phyloP scores from a whole-genome alignment of 768 basidiomycete species.

The Pisolithus microcarpus region DNA sequence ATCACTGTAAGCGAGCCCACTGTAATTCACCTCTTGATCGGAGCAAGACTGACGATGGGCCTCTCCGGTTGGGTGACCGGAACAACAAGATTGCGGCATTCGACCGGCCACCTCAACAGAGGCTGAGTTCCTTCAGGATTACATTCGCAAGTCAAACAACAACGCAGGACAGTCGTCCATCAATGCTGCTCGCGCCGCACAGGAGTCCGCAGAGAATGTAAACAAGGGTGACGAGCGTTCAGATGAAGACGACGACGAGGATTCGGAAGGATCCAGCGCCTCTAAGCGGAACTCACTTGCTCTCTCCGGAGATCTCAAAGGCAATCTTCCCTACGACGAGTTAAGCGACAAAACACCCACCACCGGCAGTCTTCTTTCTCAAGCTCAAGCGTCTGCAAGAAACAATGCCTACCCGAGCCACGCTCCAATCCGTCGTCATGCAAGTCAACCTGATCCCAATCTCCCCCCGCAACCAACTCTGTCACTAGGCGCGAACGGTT shows the following conservation, averaged over 20 bases:
- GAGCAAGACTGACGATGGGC: slow-evolving; percentile 22
- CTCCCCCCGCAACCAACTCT: slow-evolving; percentile 52
- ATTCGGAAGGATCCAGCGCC: slow-evolving; percentile 68
- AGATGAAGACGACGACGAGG: slow-evolving; percentile 83
- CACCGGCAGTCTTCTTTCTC: slow-evolving; percentile 65
- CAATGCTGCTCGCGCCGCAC: slow-evolving; percentile 65
- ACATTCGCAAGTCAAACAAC: slow-evolving; percentile 87
- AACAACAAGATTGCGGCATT: slow-evolving; percentile 87
- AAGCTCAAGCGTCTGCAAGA: slow-evolving; percentile 60
- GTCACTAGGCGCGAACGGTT: slow-evolving; percentile 43
- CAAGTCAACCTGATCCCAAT: slow-evolving; percentile 47
- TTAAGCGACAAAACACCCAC: slow-evolving; percentile 83
- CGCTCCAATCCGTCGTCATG: slow-evolving; percentile 70
- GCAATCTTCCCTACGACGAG: slow-evolving; percentile 51
- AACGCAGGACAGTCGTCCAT: slow-evolving; percentile 69
- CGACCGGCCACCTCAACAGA: slow-evolving; percentile 86
- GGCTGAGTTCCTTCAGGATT: slow-evolving; percentile 88
- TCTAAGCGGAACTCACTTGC: slow-evolving; percentile 73
- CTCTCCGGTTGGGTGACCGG: slow-evolving; percentile 16
- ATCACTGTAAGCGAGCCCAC: slow-evolving; percentile 66
- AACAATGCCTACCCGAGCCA: slow-evolving; percentile 57
- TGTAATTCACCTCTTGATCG: slow-evolving; percentile 29
- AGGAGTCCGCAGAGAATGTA: slow-evolving; percentile 57
- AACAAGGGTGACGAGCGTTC: slow-evolving; percentile 63
- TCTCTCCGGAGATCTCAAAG: slow-evolving; percentile 57